These are phyloP conservation scores for Pseudogymnoascus sp. DNA, from an alignment of 2,329 filamentous ascomycete species.

Conservation along the genomic window DNA sequence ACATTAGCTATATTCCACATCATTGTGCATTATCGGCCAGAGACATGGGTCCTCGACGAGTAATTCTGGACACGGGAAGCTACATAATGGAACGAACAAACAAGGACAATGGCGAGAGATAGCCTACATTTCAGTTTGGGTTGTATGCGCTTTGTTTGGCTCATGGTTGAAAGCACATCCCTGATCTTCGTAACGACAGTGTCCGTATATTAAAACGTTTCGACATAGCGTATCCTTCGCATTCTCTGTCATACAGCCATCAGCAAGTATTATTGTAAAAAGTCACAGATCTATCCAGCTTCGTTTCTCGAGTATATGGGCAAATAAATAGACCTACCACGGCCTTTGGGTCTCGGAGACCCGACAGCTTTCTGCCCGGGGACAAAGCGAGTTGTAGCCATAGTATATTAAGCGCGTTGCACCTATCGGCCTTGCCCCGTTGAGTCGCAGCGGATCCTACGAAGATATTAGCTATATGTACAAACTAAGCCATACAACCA, in stretches of 20 bases:
- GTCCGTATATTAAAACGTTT: conserved; percentile 87
- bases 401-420: conserved; percentile 16
- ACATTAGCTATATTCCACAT: neutral
- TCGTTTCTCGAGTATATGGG: neutral
- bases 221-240: conserved; percentile 82
- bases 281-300: neutral
- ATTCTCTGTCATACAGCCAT: conserved; percentile 45
- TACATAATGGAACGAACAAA: neutral
- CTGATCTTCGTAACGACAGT: conserved; percentile 85
- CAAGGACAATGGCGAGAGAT: neutral
- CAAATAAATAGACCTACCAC: conserved; percentile 35
- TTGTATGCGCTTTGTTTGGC: conserved; percentile 47
- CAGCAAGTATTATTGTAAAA: conserved; percentile 13
- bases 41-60: neutral
- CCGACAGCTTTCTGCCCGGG: conserved; percentile 34
- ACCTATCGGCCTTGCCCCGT: conserved; percentile 27
- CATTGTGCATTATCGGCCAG: neutral
- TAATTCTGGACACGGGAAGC: neutral
- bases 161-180: conserved; percentile 87
- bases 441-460: conserved; percentile 24
- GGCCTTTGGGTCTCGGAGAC: conserved; percentile 48
- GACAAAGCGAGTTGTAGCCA: conserved; percentile 27
- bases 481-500: neutral
- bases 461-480: conserved; percentile 13
- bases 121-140: conserved; percentile 14